phyloP scores from a whole-genome alignment of 78 protist genomes.

The slime mould (Dictyostelium discoideum) region dicty_2.7 NC_007088.5:5801501-5802000 shows the following conservation, averaged over 20 bases:
- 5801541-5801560: slow-evolving; percentile 34
- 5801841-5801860: neutral
- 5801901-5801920: neutral
- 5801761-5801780: neutral
- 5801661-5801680: slow-evolving; percentile 53
- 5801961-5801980: neutral
- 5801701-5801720: neutral
- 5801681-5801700: slow-evolving; percentile 34
- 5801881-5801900: neutral
- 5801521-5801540: slow-evolving; percentile 50
- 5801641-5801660: neutral
- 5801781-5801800: neutral
- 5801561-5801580: slow-evolving; percentile 15
- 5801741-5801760: neutral
- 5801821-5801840: neutral
- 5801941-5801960: neutral
- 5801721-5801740: neutral
- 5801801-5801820: neutral
- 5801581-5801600: slow-evolving; percentile 41
- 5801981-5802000: neutral
- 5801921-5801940: neutral
- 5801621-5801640: slow-evolving; percentile 56
- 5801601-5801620: slow-evolving; percentile 32
- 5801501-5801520: slow-evolving; percentile 48
- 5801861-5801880: neutral